Percentiles rank a stretch among this genome's conserved stretches.
Conservation (phyloP, 2,329 filamentous ascomycete genomes). For the Fusarium abutilonis region DNA sequence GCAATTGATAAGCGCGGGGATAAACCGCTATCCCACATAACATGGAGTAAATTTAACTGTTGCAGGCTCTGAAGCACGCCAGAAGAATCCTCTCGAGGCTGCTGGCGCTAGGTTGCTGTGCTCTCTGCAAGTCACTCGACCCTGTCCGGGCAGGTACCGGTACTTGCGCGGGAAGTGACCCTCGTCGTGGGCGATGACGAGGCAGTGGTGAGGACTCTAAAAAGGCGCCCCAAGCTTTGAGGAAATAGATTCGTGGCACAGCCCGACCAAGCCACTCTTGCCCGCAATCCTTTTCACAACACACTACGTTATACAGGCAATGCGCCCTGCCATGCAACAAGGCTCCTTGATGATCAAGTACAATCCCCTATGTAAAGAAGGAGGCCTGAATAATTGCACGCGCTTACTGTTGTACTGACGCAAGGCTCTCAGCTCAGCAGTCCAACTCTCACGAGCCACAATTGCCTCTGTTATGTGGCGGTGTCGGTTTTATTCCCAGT, state of each 20-base stretch:
- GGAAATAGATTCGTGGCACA: constrained; percentile 40
- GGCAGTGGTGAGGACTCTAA: constrained; percentile 47
- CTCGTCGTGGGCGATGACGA: constrained; percentile 53
- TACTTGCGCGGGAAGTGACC: constrained; percentile 36
- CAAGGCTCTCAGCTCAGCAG: constrained; percentile 9
- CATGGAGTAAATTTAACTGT: constrained; percentile 16
- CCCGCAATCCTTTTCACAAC: constrained; percentile 20
- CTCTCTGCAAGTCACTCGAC: constrained; percentile 41
- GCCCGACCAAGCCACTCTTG: constrained; percentile 41
- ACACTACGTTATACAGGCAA: constrained; percentile 8
- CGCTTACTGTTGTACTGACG: constrained; percentile 25
- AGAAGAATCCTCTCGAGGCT: constrained; percentile 19
- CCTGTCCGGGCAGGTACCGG: constrained; percentile 38
- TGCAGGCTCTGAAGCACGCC: constrained; percentile 15
- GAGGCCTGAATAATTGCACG: constrained; percentile 3
- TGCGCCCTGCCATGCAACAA: constrained; percentile 35
- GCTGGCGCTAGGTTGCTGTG: not conserved
- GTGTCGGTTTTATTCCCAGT: constrained; percentile 29
- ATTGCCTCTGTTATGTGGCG: constrained; percentile 15
- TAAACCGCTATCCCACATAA: constrained; percentile 14
- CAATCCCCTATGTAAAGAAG: not conserved
- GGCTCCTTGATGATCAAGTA: not conserved
- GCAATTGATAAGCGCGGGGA: constrained; percentile 35
- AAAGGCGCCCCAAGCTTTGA: constrained; percentile 9
- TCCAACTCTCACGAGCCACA: constrained; percentile 29